Evolutionary conservation across 2,329 filamentous ascomycete species (phyloP).

Genomic region (Mycogone perniciosa): DNA sequence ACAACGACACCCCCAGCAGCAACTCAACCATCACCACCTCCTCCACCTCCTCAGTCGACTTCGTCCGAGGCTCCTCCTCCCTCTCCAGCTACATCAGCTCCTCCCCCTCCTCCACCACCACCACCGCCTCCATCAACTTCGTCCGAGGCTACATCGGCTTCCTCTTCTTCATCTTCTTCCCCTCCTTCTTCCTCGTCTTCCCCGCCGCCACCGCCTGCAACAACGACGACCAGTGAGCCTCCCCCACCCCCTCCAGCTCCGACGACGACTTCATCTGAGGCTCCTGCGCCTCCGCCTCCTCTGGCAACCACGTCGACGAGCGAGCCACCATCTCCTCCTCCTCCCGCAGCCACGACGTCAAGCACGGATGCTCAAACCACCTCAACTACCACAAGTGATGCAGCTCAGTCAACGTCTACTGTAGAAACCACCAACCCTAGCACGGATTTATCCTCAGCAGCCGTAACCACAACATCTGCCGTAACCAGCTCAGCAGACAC

Average conservation of each 20-base stretch:
- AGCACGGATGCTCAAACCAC: neutral
- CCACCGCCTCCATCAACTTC: neutral
- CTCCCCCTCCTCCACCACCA: conserved; percentile 9
- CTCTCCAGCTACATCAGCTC: neutral
- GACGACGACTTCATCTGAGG: neutral
- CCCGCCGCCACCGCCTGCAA: neutral
- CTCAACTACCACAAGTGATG: neutral
- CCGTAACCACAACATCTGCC: neutral
- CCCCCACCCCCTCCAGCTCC: neutral
- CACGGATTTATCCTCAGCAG: neutral
- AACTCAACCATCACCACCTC: neutral
- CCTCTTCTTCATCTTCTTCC: neutral
- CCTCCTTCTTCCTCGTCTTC: neutral
- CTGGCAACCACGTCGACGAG: neutral
- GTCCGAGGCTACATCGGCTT: neutral
- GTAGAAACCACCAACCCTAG: neutral
- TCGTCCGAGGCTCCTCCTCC: conserved; percentile 4
- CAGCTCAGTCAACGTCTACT: neutral
- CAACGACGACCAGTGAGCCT: neutral
- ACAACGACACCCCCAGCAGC: neutral
- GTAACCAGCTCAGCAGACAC: neutral
- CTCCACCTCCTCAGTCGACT: conserved; percentile 6
- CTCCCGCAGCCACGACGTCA: neutral
- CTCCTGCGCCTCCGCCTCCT: neutral
- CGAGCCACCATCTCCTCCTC: neutral